Evolutionary conservation across 768 basidiomycete species (phyloP).

Genomic region (Rhizopogon roseolus): DNA sequence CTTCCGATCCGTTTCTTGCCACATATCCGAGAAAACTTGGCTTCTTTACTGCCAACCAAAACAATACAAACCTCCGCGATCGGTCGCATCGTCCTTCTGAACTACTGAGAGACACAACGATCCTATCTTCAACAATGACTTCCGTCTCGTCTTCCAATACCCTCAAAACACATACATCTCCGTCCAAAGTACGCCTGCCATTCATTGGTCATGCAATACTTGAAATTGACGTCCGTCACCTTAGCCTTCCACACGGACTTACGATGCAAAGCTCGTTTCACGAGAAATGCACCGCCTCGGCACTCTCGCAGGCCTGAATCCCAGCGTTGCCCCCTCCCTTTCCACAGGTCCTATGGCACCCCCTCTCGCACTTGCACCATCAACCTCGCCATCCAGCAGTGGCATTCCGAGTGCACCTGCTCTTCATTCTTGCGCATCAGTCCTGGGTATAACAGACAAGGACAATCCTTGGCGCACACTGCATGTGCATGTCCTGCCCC

Average conservation of each 20-base stretch:
- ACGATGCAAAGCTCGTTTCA: conserved; percentile 75
- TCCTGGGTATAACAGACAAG: conserved; percentile 30
- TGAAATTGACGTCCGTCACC: conserved; percentile 4
- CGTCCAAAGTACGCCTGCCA: conserved; percentile 24
- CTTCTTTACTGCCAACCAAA: conserved; percentile 31
- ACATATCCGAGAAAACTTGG: conserved; percentile 15
- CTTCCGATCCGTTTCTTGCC: conserved; percentile 10
- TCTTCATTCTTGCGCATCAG: conserved; percentile 28
- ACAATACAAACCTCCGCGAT: conserved; percentile 24
- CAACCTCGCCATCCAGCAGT: conserved; percentile 32
- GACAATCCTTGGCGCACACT: conserved; percentile 80
- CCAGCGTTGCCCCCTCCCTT: conserved; percentile 33
- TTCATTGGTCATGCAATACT: conserved; percentile 2
- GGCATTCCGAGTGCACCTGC: conserved; percentile 19
- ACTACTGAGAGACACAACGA: conserved; percentile 14
- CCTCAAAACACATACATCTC: conserved; percentile 27
- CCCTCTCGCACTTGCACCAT: conserved; percentile 37
- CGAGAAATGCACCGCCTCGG: conserved; percentile 85
- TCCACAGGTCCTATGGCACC: conserved; percentile 44
- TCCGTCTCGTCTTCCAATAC: conserved; percentile 21
- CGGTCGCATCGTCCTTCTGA: conserved; percentile 36
- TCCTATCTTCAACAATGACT: conserved; percentile 16
- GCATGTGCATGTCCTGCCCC: conserved; percentile 82
- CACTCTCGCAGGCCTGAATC: conserved; percentile 50
- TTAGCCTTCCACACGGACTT: conserved; percentile 62